phyloP scores from a whole-genome alignment of 78 protist genomes.

The Planoprotostelium fungivorum region DNA sequence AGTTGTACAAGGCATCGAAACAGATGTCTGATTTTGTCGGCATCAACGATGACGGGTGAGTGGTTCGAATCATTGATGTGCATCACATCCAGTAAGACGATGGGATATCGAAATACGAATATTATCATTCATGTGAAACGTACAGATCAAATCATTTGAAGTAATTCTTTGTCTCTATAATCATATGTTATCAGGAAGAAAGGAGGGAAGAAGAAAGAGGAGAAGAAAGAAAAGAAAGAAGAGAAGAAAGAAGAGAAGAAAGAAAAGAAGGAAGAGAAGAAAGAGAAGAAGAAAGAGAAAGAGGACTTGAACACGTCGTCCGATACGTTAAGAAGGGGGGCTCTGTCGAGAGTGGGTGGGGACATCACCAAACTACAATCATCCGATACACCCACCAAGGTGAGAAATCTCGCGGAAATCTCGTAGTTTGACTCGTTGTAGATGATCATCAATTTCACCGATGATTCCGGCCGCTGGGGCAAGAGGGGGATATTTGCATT shows the following conservation, averaged over 20 bases:
- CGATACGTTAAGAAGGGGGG: not conserved
- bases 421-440: not conserved
- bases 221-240: not conserved
- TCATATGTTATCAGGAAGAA: not conserved
- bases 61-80: not conserved
- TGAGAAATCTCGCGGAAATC: not conserved
- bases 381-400: conserved; percentile 1
- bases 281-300: not conserved
- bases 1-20: conserved; percentile 35
- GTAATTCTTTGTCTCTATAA: too few species aligned
- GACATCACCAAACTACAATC: conserved; percentile 4
- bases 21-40: conserved; percentile 15
- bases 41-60: not conserved
- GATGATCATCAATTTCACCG: conserved; percentile 32
- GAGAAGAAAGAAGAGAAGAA: not conserved
- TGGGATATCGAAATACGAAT: not conserved
- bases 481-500: conserved; percentile 25
- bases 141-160: too few species aligned
- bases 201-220: not conserved
- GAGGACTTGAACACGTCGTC: not conserved
- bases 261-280: not conserved
- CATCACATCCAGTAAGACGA: conserved; percentile 2
- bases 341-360: not conserved
- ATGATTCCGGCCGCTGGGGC: conserved; percentile 47
- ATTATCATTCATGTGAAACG: too few species aligned